Percentiles rank a stretch among this genome's conserved stretches.
These are phyloP conservation scores for Grosmannia penicillata DNA, from an alignment of 2,329 filamentous ascomycete species.

Conservation along the genomic window DNA sequence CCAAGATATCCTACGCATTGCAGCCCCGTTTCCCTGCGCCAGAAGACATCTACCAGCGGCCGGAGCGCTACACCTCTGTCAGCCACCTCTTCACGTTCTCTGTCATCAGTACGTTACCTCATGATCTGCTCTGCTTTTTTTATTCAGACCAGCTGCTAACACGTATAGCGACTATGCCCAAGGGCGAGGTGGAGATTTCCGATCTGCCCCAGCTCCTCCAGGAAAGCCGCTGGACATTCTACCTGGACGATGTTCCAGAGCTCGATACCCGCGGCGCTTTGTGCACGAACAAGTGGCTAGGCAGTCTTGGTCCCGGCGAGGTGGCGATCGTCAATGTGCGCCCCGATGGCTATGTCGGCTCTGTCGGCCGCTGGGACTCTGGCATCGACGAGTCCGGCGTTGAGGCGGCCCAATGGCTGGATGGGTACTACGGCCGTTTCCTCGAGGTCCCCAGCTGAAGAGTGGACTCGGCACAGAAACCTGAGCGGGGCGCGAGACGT, in stretches of 20 bases:
- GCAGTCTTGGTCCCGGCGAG: conserved; percentile 37
- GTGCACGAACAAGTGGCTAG: conserved; percentile 58
- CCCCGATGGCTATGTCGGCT: conserved; percentile 61
- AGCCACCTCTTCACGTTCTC: conserved; percentile 57
- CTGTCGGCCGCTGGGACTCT: conserved; percentile 39
- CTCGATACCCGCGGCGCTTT: conserved; percentile 34
- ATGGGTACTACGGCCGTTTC: conserved; percentile 39
- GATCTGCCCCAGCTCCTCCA: conserved; percentile 48
- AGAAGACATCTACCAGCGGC: conserved; percentile 51
- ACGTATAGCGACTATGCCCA: conserved; percentile 39
- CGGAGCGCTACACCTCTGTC: conserved; percentile 52
- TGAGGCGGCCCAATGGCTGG: conserved; percentile 38
- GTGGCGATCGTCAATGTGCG: conserved; percentile 53
- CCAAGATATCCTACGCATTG: conserved; percentile 44
- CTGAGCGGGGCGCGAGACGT: background rate
- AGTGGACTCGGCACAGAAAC: too few relatives aligned
- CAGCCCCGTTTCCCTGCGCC: conserved; percentile 41
- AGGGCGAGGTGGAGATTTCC: conserved; percentile 47
- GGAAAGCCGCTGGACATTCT: conserved; percentile 56
- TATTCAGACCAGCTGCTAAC: conserved; percentile 7
- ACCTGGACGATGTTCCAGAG: conserved; percentile 49
- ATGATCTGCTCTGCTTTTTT: background rate
- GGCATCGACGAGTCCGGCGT: conserved; percentile 33
- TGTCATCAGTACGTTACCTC: conserved; percentile 41
- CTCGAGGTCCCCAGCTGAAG: conserved; percentile 28